phyloP scores from a whole-genome alignment of 1,284 basidiomycete species.

The Leucoagaricus sp. region DNA sequence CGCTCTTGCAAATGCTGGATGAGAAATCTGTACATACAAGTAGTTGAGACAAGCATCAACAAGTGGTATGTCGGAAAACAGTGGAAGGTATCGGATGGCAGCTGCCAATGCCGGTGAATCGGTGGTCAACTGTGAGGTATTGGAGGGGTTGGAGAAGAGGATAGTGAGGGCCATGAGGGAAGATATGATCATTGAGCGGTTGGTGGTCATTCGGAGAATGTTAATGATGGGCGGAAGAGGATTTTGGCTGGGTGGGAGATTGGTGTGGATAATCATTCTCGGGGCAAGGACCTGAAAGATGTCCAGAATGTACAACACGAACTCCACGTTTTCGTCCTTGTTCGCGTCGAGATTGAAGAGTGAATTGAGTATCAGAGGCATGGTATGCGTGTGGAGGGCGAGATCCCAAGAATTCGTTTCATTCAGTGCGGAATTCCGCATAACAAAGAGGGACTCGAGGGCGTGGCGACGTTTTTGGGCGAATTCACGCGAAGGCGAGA shows the following conservation, averaged over 20 bases:
- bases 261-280: conserved; percentile 38
- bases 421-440: conserved; percentile 74
- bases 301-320: conserved; percentile 68
- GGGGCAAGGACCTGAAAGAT: conserved; percentile 57
- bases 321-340: conserved; percentile 66
- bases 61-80: conserved; percentile 69
- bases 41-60: conserved; percentile 74
- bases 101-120: conserved; percentile 59
- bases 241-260: conserved; percentile 33
- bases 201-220: conserved; percentile 58
- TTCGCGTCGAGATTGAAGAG: conserved; percentile 56
- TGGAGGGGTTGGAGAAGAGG: conserved; percentile 62
- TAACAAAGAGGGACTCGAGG: conserved; percentile 72
- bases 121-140: conserved; percentile 51
- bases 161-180: conserved; percentile 59
- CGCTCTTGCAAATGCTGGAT: conserved; percentile 73
- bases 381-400: conserved; percentile 55
- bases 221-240: conserved; percentile 53
- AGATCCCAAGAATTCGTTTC: conserved; percentile 66
- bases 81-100: conserved; percentile 71
- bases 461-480: conserved; percentile 63
- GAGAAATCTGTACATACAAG: conserved; percentile 73
- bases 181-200: conserved; percentile 73
- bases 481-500: conserved; percentile 52
- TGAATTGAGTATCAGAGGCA: conserved; percentile 58